phyloP scores from a whole-genome alignment of 2,329 filamentous ascomycete species.

The Colletotrichum filicis region DNA sequence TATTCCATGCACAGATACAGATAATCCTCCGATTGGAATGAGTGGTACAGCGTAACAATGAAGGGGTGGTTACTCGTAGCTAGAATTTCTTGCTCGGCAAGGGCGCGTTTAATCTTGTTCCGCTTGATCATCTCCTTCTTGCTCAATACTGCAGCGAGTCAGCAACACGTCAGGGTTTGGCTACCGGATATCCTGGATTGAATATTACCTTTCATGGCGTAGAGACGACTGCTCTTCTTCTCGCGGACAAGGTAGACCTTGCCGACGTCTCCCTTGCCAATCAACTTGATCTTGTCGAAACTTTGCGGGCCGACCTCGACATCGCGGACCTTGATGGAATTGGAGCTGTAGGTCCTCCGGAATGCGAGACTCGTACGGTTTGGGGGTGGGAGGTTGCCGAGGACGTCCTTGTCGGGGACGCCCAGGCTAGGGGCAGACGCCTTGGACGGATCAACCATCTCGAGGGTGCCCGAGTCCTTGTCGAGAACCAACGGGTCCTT shows the following conservation, averaged over 20 bases:
- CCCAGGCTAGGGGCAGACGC: conserved; percentile 39
- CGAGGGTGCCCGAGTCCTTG: conserved; percentile 59
- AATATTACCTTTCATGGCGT: conserved; percentile 95
- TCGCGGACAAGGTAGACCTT: conserved; percentile 98
- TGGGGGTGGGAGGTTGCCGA: conserved; percentile 73
- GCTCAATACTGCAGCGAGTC: conserved; percentile 79
- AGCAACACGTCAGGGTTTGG: conserved; percentile 41
- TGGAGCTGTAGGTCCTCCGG: conserved; percentile 96
- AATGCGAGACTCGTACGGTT: conserved; percentile 80
- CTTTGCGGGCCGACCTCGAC: conserved; percentile 95
- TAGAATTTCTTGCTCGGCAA: conserved; percentile 97
- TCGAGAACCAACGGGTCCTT: conserved; percentile 80
- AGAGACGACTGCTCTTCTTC: conserved; percentile 95
- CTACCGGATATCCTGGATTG: neutral
- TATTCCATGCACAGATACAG: conserved; percentile 99
- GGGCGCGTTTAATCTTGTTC: conserved; percentile 98
- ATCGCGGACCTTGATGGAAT: conserved; percentile 97
- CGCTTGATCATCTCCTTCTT: conserved; percentile 99
- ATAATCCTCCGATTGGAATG: conserved; percentile 98
- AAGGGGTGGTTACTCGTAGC: conserved; percentile 99
- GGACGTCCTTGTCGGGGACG: conserved; percentile 59
- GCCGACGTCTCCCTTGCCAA: conserved; percentile 97
- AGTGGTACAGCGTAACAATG: conserved; percentile 98
- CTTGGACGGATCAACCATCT: conserved; percentile 56
- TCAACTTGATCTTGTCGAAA: conserved; percentile 99